Percentiles rank a stretch among this genome's conserved stretches.
phyloP scores from a whole-genome alignment of 2,329 filamentous ascomycete genomes.

The Tolypocladium sp. region DNA sequence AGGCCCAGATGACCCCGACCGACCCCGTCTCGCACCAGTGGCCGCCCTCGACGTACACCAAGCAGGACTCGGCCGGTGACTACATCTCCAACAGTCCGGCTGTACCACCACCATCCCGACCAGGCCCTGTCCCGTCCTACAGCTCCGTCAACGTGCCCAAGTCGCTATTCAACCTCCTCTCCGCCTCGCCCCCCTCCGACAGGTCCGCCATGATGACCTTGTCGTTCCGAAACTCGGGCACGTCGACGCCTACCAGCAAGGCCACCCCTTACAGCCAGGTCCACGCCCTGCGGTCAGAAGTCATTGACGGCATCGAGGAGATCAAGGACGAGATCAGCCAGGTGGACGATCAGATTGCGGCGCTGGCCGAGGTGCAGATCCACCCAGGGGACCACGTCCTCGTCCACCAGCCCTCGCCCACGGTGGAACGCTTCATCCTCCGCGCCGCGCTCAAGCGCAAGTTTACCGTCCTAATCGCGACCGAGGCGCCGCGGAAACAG shows the following conservation, averaged over 20 bases:
- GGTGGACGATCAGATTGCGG: slow-evolving; percentile 87
- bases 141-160: slow-evolving; percentile 59
- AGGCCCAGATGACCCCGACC: slow-evolving; percentile 29
- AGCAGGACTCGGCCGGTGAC: slow-evolving; percentile 23
- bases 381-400: slow-evolving; percentile 89
- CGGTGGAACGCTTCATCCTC: slow-evolving; percentile 81
- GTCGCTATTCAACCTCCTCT: slow-evolving; percentile 83
- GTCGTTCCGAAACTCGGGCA: slow-evolving; percentile 36
- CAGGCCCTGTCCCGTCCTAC: slow-evolving; percentile 52
- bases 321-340: slow-evolving; percentile 92
- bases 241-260: slow-evolving; percentile 37
- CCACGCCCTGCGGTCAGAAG: slow-evolving; percentile 76
- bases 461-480: slow-evolving; percentile 82
- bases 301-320: slow-evolving; percentile 89
- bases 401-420: slow-evolving; percentile 76
- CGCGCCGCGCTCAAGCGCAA: slow-evolving; percentile 81
- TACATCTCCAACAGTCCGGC: slow-evolving; percentile 16
- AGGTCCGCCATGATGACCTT: slow-evolving; percentile 27
- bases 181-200: slow-evolving; percentile 51
- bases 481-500: slow-evolving; percentile 40
- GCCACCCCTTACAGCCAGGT: slow-evolving; percentile 32
- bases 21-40: slow-evolving; percentile 25
- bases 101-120: slow-evolving; percentile 29
- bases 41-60: slow-evolving; percentile 21
- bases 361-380: slow-evolving; percentile 82